phyloP scores from a whole-genome alignment of 768 basidiomycete genomes.

The Thelephora aurantiotincta region DNA sequence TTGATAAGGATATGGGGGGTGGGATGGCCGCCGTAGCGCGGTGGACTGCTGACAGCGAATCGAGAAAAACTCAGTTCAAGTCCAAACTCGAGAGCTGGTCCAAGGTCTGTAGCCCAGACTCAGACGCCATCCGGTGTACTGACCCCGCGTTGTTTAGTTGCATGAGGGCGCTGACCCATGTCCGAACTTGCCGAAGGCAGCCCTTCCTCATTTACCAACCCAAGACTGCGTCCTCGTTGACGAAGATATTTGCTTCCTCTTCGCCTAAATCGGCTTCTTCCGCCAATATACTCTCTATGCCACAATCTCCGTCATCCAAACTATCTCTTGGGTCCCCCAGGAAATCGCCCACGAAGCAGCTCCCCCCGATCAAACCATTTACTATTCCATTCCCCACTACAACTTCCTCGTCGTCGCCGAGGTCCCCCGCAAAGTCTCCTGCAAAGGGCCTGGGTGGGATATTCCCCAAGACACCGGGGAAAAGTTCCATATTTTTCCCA shows the following conservation, averaged over 20 bases:
- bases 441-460: too few relatives aligned
- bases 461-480: constrained; percentile 7
- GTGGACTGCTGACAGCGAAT: constrained; percentile 64
- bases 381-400: constrained; percentile 36
- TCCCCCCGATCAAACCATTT: constrained; percentile 19
- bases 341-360: constrained; percentile 20
- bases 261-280: constrained; percentile 43
- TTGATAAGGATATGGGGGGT: constrained; percentile 63
- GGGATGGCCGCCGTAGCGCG: constrained; percentile 87
- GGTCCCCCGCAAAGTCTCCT: constrained; percentile 17
- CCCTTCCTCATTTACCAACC: constrained; percentile 43
- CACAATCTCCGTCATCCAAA: constrained; percentile 23
- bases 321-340: constrained; percentile 17
- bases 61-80: constrained; percentile 41
- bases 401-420: constrained; percentile 21
- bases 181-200: constrained; percentile 49
- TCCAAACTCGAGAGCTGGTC: constrained; percentile 52
- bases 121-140: neutral
- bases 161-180: constrained; percentile 27
- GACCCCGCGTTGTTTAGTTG: constrained; percentile 25
- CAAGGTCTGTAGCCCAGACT: constrained; percentile 27
- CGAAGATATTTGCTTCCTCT: constrained; percentile 54
- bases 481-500: constrained; percentile 39
- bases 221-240: constrained; percentile 49
- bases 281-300: constrained; percentile 17